These are phyloP conservation scores for Colletotrichum abscissum DNA, from an alignment of 2,329 filamentous ascomycete genomes.

Conservation along the genomic window DNA sequence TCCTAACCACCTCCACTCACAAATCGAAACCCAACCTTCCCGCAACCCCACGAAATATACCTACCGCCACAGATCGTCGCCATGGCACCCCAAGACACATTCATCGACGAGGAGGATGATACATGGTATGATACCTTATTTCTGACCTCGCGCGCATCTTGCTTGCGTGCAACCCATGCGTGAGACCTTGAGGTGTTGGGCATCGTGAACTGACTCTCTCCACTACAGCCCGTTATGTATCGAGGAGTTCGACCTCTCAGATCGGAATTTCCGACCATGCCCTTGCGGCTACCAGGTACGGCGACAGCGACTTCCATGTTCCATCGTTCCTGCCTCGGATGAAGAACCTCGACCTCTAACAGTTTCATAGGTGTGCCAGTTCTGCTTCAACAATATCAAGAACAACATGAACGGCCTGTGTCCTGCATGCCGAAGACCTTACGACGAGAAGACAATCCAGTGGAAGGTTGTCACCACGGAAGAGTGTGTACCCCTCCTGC, in stretches of 20 bases:
- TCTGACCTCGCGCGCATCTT: conserved; percentile 9
- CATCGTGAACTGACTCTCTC: conserved; percentile 39
- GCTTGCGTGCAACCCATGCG: background rate
- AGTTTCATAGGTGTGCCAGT: conserved; percentile 87
- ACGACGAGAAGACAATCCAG: conserved; percentile 96
- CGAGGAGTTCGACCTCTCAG: conserved; percentile 97
- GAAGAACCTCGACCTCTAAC: conserved; percentile 17
- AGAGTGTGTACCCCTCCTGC: conserved; percentile 74
- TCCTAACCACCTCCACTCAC: conserved; percentile 33
- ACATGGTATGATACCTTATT: conserved; percentile 64
- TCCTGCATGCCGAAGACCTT: conserved; percentile 94
- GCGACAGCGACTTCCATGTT: conserved; percentile 44
- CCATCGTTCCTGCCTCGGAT: background rate
- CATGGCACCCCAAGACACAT: conserved; percentile 77
- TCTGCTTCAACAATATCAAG: conserved; percentile 99
- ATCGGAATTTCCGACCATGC: conserved; percentile 96
- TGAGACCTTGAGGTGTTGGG: background rate
- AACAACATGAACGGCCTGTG: conserved; percentile 97
- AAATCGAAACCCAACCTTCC: conserved; percentile 23
- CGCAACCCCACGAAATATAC: background rate
- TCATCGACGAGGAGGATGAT: conserved; percentile 79
- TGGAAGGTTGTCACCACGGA: conserved; percentile 96
- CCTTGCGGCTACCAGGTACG: conserved; percentile 97
- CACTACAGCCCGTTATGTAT: conserved; percentile 88
- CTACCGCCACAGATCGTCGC: conserved; percentile 40